Percentiles rank a stretch among this genome's conserved stretches.
Evolutionary conservation across 2,329 filamentous ascomycete genomes (phyloP).

Genomic region (Pleomassaria siparia): DNA sequence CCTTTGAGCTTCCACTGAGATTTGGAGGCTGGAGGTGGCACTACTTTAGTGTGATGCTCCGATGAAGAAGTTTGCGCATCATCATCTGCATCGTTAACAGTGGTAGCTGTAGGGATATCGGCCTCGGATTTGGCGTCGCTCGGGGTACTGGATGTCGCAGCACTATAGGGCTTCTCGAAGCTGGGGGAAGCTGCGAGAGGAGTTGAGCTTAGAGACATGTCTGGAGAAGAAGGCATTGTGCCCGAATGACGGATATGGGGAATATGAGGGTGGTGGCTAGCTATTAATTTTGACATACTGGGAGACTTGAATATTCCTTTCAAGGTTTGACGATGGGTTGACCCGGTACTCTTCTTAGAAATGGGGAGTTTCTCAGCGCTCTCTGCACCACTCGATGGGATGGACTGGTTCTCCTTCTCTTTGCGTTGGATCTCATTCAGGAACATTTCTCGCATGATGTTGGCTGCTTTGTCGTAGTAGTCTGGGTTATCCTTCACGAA

Average conservation of each 20-base stretch:
- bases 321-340: constrained; percentile 48
- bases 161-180: constrained; percentile 40
- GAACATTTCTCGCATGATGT: constrained; percentile 85
- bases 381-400: constrained; percentile 31
- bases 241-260: constrained; percentile 38
- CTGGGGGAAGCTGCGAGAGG: constrained; percentile 49
- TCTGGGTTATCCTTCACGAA: constrained; percentile 99
- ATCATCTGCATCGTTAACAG: constrained; percentile 28
- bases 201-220: constrained; percentile 44
- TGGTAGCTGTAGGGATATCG: constrained; percentile 32
- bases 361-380: constrained; percentile 15
- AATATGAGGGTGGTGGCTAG: constrained; percentile 48
- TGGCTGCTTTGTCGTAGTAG: constrained; percentile 90
- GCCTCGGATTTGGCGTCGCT: constrained; percentile 30
- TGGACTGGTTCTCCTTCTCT: constrained; percentile 41
- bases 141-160: constrained; percentile 21
- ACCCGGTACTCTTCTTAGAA: constrained; percentile 37
- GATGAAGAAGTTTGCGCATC: constrained; percentile 31
- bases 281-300: constrained; percentile 60
- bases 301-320: constrained; percentile 66
- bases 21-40: constrained; percentile 66
- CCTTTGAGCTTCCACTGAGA: constrained; percentile 98
- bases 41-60: constrained; percentile 37
- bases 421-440: constrained; percentile 72
- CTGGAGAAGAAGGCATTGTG: constrained; percentile 48